Evolutionary conservation across 1,284 basidiomycete genomes (phyloP), one percentile per base, ranked within the genome.

Genomic region (Neotropicomus parvogracilis): DNA sequence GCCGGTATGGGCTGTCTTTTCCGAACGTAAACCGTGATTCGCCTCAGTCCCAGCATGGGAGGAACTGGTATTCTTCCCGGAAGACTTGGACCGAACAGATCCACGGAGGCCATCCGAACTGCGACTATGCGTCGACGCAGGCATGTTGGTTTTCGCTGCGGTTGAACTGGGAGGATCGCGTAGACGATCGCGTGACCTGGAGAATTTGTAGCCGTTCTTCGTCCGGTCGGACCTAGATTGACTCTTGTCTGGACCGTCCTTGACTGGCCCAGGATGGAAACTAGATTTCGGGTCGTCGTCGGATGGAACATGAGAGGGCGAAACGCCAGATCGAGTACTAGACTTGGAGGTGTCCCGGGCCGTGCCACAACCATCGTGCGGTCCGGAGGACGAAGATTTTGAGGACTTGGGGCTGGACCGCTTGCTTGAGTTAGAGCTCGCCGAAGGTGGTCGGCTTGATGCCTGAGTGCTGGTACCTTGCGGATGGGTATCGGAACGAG

Each of bases 361-460:
- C 49, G 46, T 27, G 26, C 29, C 35, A 38, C 37, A 51, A 43
- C 28, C 39, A 35, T 65, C 52, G 19, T 40, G 40, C 32, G 59
- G 49, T 11, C 35, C 19, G 19, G 49, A 47, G 37, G 47, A 41
- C 24, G 24, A 8, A 6, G 50, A 40, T 21, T 49, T 46, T 7
- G 52, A 45, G 34, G 52, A 49, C 16, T 44, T 28, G 8, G 49
- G 40, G n/a, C 31, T 44, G 39, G 55, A 66, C 36, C 48, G 52
- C 27, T 49, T 62, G 52, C 62, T 67, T 17, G 54, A 62, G 33
- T 59, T 42, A 5, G 63, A 68, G 48, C 52, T 51, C 46, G 65
- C 54, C 40, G 63, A 68, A 53, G 60, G 63, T 54, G 66, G 58
- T 19, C 58, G 65, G 56, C 54, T 64, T 20, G 55, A 64, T 51